Base-by-base conservation (phyloP, 2,329 filamentous ascomycete species). In the Verticillium zaregamsianum region DNA sequence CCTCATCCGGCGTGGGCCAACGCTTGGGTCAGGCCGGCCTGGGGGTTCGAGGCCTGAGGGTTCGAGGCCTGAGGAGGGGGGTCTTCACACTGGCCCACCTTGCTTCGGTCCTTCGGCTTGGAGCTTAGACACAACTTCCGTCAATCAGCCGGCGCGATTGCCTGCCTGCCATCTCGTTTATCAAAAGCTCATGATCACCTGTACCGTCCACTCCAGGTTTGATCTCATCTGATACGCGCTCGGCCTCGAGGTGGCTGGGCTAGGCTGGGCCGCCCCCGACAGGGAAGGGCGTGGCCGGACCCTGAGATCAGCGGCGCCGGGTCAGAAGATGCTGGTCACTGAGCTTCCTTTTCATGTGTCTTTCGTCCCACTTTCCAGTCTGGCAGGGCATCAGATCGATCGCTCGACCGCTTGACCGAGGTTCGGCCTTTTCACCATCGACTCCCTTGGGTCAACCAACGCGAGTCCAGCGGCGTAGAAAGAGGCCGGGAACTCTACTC, bases 401-500 rank as follows among this genome's bases (percentile, higher is more conserved):
- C 9, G 33, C 33, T 11, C 4, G 45, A 49, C 45, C 2, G 33
- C 33, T 11, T 35, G 45, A 25, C 45, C 45, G 45, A 49, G 45
- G 45, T 49, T 49, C 17, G 23, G 20, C 23, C 45, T 23, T 49
- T 12, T n/a, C 20, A 14, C 45, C 45, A 49, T 49, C n/a, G 11
- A 23, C 45, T 12, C 8, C 37, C 15, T 17, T 40, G 14, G 3
- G 14, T 40, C 37, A 17, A 17, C 37, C 37, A 17, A 17, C 37
- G 6, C 6, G 11, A 49, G 45, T 7, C n/a, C 20, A 23, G 20
- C 37, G 17, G 12, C 37, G 20, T 49, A 25, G n/a, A n/a, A 49
- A 23, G 8, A 49, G 45, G 45, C n/a, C 45, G 45, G 12, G 20
- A 49, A 49, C 20, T 14, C 55, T 62, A 58, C 32, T 60, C 61